Evolutionary conservation across 2,329 filamentous ascomycete genomes (phyloP).

Genomic region (Ceratocystis smalleyi): DNA sequence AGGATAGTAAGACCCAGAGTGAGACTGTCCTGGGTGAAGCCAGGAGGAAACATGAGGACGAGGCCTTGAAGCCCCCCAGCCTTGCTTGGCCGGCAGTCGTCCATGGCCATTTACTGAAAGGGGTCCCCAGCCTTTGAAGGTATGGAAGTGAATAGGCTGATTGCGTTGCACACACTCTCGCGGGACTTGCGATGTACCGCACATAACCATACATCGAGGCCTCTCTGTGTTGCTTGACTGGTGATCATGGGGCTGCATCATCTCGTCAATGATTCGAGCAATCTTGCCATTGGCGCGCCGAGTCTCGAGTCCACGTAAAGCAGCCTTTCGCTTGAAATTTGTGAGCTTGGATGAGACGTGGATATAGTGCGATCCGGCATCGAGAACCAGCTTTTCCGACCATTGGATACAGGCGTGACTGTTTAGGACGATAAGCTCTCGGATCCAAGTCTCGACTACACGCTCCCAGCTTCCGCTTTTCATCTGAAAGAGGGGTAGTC

Average conservation of each 20-base stretch:
- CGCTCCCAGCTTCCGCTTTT: background rate
- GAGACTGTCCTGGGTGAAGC: background rate
- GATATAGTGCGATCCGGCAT: background rate
- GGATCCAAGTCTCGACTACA: slow-evolving; percentile 1
- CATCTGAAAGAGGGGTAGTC: background rate
- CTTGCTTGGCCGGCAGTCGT: background rate
- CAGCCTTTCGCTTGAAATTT: background rate
- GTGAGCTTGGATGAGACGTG: background rate
- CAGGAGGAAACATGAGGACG: too few species aligned
- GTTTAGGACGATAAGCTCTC: background rate
- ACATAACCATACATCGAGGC: background rate
- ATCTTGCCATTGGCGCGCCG: background rate
- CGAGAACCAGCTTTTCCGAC: background rate
- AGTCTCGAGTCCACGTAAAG: background rate
- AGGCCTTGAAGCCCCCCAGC: too few species aligned
- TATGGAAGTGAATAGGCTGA: background rate
- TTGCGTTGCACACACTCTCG: background rate
- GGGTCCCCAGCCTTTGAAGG: background rate
- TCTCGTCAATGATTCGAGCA: background rate
- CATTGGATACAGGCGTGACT: background rate
- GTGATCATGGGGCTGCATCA: background rate
- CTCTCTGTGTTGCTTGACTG: background rate
- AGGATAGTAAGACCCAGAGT: background rate
- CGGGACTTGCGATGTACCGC: background rate
- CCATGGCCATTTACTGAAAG: background rate